Conservation (phyloP, 1,139 yeast species). For the Waltiozyma sp. region DNA sequence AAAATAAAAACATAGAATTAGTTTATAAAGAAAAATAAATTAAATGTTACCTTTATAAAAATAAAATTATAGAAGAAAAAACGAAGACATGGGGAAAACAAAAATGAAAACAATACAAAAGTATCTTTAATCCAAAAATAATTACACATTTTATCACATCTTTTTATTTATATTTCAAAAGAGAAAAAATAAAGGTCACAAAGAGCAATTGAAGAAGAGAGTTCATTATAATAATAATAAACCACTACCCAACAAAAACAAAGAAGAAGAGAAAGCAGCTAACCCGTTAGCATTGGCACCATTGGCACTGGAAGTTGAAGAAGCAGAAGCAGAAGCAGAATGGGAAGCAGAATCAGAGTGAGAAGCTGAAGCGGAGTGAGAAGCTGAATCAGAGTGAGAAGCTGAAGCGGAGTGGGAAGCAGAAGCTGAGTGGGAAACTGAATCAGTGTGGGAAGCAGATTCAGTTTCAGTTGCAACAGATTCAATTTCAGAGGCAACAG, state of each 20-base stretch:
- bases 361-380: not conserved
- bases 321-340: not conserved
- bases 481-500: not conserved
- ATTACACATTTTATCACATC: too few relatives aligned
- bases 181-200: too few relatives aligned
- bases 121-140: too few relatives aligned
- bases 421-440: slow-evolving; percentile 13
- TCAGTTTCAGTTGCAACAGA: not conserved
- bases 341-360: slow-evolving; percentile 19
- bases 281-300: not conserved
- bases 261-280: not conserved
- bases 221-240: not conserved
- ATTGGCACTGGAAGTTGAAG: not conserved
- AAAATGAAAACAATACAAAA: too few relatives aligned
- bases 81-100: too few relatives aligned
- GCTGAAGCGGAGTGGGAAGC: not conserved
- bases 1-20: too few relatives aligned
- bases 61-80: too few relatives aligned
- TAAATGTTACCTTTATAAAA: too few relatives aligned
- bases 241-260: not conserved
- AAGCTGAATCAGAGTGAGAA: slow-evolving; percentile 2
- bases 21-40: too few relatives aligned
- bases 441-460: slow-evolving; percentile 11
- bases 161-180: too few relatives aligned
- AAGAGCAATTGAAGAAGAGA: not conserved